A percentile compares a stretch with the other conserved stretches of the same genome.
phyloP scores from a whole-genome alignment of 179 eudicot species.

The Beta corolliflora region DNA sequence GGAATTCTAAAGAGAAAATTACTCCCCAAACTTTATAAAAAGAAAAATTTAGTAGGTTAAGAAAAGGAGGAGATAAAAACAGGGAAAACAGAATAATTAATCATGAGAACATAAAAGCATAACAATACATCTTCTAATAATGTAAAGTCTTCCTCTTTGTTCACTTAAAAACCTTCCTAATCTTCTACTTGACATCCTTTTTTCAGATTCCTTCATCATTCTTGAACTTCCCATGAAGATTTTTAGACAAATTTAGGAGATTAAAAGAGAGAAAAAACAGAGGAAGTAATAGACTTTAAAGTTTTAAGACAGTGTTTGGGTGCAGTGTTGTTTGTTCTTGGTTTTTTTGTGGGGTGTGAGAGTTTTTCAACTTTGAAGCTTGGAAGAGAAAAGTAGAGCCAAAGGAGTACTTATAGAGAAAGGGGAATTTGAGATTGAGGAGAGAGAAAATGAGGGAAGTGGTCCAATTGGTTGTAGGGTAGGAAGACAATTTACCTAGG shows the following conservation, averaged over 20 bases:
- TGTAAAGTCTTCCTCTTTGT: slow-evolving; percentile 52
- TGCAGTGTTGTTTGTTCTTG: not conserved
- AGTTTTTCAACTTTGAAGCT: slow-evolving; percentile 3
- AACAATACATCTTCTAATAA: slow-evolving; percentile 50
- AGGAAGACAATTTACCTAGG: slow-evolving; percentile 32
- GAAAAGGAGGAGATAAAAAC: not conserved
- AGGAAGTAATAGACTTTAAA: not conserved
- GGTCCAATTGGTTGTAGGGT: slow-evolving; percentile 30
- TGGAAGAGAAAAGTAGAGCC: not conserved
- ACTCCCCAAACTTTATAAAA: not conserved
- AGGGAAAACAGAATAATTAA: slow-evolving; percentile 14
- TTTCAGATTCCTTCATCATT: slow-evolving; percentile 33
- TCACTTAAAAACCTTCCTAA: slow-evolving; percentile 54
- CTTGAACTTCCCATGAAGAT: slow-evolving; percentile 21
- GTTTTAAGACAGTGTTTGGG: not conserved
- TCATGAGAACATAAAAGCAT: slow-evolving; percentile 51
- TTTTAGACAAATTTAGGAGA: too few species aligned
- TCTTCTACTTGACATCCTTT: slow-evolving; percentile 41
- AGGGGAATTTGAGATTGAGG: slow-evolving; percentile 5
- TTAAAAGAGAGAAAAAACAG: not conserved
- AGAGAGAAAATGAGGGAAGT: slow-evolving; percentile 19
- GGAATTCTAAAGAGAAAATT: not conserved
- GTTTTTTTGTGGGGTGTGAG: not conserved
- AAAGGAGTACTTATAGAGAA: slow-evolving; percentile 31
- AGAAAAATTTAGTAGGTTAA: too few species aligned